Conservation (phyloP, 805 yeast genomes). For the Candida vartiovaarae region DNA sequence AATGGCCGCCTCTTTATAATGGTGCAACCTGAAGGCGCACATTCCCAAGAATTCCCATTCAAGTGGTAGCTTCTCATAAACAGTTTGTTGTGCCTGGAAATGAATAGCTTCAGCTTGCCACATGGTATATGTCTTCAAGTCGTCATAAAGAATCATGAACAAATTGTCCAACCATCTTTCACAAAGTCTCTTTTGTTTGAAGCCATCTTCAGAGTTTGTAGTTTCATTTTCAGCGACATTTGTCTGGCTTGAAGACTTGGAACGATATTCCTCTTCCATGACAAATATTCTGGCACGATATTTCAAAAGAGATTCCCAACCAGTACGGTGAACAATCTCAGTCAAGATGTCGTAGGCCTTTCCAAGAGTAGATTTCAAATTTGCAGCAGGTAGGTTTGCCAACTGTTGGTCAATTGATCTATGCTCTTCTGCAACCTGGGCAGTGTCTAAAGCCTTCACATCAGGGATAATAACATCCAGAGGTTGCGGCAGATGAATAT, state of each 20-base stretch:
- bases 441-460: constrained; percentile 60
- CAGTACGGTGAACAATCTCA: constrained; percentile 55
- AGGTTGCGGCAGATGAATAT: constrained; percentile 70
- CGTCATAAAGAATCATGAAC: constrained; percentile 65
- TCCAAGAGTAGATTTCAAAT: constrained; percentile 51
- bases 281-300: constrained; percentile 59
- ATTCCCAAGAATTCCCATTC: constrained; percentile 93
- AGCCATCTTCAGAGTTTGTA: constrained; percentile 29
- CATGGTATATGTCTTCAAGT: constrained; percentile 74
- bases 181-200: constrained; percentile 59
- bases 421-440: constrained; percentile 61
- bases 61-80: constrained; percentile 65
- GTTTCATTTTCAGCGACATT: constrained; percentile 3
- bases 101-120: constrained; percentile 92
- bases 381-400: constrained; percentile 60
- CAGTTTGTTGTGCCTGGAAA: constrained; percentile 80
- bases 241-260: constrained; percentile 17
- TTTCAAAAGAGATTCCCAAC: constrained; percentile 64
- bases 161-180: constrained; percentile 70
- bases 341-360: constrained; percentile 56
- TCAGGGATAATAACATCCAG: constrained; percentile 64
- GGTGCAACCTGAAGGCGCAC: constrained; percentile 80
- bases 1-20: constrained; percentile 76
- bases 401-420: constrained; percentile 55
- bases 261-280: constrained; percentile 58